Base-by-base conservation (phyloP, 2,329 filamentous ascomycete species). In the Pyricularia sp. region DNA sequence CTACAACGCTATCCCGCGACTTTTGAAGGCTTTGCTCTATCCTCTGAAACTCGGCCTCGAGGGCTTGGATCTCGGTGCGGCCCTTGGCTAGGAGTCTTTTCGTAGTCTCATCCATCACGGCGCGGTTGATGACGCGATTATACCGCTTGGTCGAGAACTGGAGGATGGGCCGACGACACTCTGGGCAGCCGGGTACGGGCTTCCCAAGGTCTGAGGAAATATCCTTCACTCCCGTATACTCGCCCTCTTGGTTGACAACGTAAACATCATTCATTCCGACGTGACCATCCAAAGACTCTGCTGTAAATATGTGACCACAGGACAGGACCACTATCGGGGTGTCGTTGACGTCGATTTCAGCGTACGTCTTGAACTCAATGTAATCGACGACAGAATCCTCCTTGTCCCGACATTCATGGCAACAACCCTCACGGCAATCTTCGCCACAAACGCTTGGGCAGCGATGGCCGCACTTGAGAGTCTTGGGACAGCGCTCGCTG, bases 401-500 rank as follows among this genome's bases (percentile, higher is more conserved):
- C 10, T 77, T 76, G 0, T 72, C 72, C 1, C 78, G 82, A 72
- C 89, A 92, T 0, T 73, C 70, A 69, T 91, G 88, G 72, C 90
- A 92, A 72, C 81, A 87, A 0, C 70, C 72, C 1, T 75, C 65
- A 0, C 88, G 89, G 70, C 90, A 92, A 0, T 69, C 69, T 73
- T 92, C 90, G 1, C 89, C 89, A 71, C 89, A 92, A 1, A 90
- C 70, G 0, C 85, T 86, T 0, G 88, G 88, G 58, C 79, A 92
- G 74, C 81, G 84, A 74, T 92, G 88, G 0, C 86, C 85, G 73
- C 90, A 92, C 0, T 30, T 23, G 3, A 92, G 75, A 0, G 69
- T 20, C 31, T 84, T 79, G 3, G 78, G 73, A 73, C 90, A 93
- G 10, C 89, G 81, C 72, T 81, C 76, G 1, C 84, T 84, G 74